phyloP scores from a whole-genome alignment of 129 eudicot species.

The Helichrysum umbraculigerum region DNA sequence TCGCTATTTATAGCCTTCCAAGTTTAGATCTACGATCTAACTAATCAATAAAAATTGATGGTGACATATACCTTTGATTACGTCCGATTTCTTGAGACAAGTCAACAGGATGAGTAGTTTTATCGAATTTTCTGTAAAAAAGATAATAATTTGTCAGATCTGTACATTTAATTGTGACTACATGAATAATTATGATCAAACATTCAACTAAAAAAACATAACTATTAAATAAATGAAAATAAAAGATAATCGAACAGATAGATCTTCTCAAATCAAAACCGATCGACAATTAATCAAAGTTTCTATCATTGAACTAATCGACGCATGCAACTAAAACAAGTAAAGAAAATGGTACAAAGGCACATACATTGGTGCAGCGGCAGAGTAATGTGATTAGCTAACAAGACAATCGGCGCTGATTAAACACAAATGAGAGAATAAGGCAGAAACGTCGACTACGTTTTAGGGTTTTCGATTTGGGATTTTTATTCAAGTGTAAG shows the following conservation, averaged over 20 bases:
- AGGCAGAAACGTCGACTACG: neutral
- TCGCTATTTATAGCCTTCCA: neutral
- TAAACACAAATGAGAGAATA: neutral
- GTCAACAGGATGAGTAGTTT: neutral
- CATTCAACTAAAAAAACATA: neutral
- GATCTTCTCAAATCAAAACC: neutral
- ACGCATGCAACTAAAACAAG: neutral
- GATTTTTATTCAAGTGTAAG: neutral
- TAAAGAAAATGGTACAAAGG: neutral
- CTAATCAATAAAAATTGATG: neutral
- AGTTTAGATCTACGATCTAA: neutral
- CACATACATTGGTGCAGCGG: neutral
- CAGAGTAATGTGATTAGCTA: neutral
- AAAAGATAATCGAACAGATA: neutral
- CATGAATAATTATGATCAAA: neutral
- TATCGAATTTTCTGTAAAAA: neutral
- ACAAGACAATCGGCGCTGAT: neutral
- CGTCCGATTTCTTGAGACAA: neutral
- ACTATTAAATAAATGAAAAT: neutral
- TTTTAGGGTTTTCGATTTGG: neutral
- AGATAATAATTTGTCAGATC: neutral
- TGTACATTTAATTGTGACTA: neutral
- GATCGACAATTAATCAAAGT: neutral
- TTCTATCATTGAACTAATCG: neutral
- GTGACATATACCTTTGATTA: neutral